Conservation (phyloP, 441 rosid genomes). For the Corymbia citriodora region DNA sequence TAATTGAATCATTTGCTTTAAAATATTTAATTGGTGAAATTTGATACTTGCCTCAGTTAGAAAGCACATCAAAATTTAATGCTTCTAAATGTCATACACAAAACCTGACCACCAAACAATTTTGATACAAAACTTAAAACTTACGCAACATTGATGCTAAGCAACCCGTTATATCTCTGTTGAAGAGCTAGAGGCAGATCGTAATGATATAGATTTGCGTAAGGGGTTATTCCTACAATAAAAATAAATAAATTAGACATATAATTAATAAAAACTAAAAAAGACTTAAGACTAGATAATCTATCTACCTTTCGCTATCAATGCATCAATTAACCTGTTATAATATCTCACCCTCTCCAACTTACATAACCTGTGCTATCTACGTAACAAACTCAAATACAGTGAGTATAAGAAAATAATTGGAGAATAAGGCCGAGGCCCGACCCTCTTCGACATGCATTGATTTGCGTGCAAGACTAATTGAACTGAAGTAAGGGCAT, state of each 20-base stretch:
- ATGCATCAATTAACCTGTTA: background rate
- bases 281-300: background rate
- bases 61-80: background rate
- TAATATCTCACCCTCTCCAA: background rate
- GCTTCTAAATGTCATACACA: background rate
- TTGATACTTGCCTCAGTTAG: background rate
- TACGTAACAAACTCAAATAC: background rate
- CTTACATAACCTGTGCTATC: background rate
- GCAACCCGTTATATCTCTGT: conserved; percentile 28
- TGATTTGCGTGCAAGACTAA: background rate
- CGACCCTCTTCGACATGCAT: background rate
- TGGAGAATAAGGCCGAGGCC: background rate
- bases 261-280: background rate
- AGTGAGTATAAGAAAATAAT: background rate
- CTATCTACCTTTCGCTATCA: background rate
- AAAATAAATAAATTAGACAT: background rate
- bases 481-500: background rate
- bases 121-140: background rate
- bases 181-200: conserved; percentile 38
- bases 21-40: background rate
- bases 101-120: background rate
- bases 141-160: conserved; percentile 24
- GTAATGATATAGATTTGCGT: conserved; percentile 35
- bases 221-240: conserved; percentile 11
- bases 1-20: background rate